Evolutionary conservation across 805 yeast genomes (phyloP).

Genomic region (Ogataea philodendri): DNA sequence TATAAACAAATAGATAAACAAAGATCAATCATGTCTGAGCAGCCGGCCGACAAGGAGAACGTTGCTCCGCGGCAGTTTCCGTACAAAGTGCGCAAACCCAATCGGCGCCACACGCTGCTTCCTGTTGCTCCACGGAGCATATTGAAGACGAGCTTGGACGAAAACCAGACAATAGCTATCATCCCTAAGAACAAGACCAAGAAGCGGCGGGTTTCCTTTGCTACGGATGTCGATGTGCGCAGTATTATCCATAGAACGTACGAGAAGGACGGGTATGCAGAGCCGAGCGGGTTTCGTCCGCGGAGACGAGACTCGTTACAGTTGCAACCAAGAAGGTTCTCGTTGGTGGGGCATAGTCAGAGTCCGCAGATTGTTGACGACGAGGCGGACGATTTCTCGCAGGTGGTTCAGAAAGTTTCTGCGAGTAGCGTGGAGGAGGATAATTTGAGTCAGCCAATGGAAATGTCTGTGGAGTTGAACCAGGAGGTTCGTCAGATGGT

Average conservation of each 20-base stretch:
- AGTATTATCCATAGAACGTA: slow-evolving; percentile 41
- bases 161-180: slow-evolving; percentile 38
- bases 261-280: slow-evolving; percentile 19
- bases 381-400: slow-evolving; percentile 18
- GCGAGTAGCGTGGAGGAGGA: slow-evolving; percentile 22
- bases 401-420: slow-evolving; percentile 12
- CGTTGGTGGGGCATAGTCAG: background rate
- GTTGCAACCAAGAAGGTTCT: slow-evolving; percentile 28
- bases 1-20: slow-evolving; percentile 6
- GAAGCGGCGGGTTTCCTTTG: slow-evolving; percentile 68
- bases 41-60: slow-evolving; percentile 15
- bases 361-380: slow-evolving; percentile 4
- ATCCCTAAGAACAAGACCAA: slow-evolving; percentile 31
- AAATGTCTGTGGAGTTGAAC: slow-evolving; percentile 21
- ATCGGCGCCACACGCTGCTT: slow-evolving; percentile 34
- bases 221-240: slow-evolving; percentile 69
- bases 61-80: slow-evolving; percentile 8
- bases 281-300: slow-evolving; percentile 17
- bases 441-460: slow-evolving; percentile 29
- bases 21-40: background rate
- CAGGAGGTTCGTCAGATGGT: slow-evolving; percentile 6
- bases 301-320: slow-evolving; percentile 31
- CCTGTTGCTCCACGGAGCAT: slow-evolving; percentile 39
- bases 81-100: slow-evolving; percentile 16
- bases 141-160: slow-evolving; percentile 34